Percentiles rank a stretch among this genome's conserved stretches.
Conservation (phyloP, 208 protist genomes). For the Wallacemonas collosoma region DNA sequence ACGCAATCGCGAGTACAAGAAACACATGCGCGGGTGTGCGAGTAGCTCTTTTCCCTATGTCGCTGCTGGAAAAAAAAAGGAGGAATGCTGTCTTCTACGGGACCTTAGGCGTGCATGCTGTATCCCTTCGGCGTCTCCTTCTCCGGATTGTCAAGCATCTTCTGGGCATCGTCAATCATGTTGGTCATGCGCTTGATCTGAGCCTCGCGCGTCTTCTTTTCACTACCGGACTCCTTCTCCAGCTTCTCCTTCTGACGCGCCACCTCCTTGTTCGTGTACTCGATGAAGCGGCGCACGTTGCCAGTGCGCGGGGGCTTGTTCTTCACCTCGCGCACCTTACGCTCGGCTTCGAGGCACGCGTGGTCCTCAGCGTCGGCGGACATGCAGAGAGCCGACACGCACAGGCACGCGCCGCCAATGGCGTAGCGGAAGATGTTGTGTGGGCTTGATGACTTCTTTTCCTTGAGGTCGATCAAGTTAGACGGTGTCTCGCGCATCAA, state of each 20-base stretch:
- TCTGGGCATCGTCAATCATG: slow-evolving; percentile 69
- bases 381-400: slow-evolving; percentile 49
- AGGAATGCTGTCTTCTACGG: not conserved
- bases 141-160: slow-evolving; percentile 58
- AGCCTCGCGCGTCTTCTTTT: slow-evolving; percentile 50
- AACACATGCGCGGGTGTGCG: too few species aligned
- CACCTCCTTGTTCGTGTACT: slow-evolving; percentile 76
- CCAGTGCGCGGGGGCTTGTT: slow-evolving; percentile 76
- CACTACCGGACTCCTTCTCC: slow-evolving; percentile 27
- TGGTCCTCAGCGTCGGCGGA: slow-evolving; percentile 33
- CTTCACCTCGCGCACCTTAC: slow-evolving; percentile 80
- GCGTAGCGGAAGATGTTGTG: slow-evolving; percentile 77
- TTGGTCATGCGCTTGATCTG: slow-evolving; percentile 65
- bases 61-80: not conserved
- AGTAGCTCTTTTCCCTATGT: too few species aligned
- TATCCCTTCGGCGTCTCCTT: slow-evolving; percentile 65
- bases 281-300: slow-evolving; percentile 72
- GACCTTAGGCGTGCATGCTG: slow-evolving; percentile 29
- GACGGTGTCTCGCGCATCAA: slow-evolving; percentile 48
- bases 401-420: slow-evolving; percentile 66
- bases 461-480: slow-evolving; percentile 60
- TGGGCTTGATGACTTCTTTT: slow-evolving; percentile 54
- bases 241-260: slow-evolving; percentile 69
- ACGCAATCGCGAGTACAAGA: too few species aligned
- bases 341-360: slow-evolving; percentile 51